Base-by-base conservation (phyloP, 225 moss, liverwort and hornwort genomes). In the Sphagnum contortum region DNA sequence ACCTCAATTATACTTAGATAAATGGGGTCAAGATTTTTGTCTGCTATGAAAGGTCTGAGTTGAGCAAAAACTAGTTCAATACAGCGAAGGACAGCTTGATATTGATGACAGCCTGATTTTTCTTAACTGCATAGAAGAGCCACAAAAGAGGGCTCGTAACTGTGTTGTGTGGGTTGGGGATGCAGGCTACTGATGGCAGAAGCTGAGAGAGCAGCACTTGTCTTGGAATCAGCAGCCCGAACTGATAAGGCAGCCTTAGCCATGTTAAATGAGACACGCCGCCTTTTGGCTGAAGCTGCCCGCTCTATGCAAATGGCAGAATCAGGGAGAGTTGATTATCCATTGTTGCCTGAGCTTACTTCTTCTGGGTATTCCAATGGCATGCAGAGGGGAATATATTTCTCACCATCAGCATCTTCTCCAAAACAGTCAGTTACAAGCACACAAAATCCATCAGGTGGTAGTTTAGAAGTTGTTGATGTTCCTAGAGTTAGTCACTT, bases 121-220 rank as follows among this genome's bases (percentile, higher is more conserved):
- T 29, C 29, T 29, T 29, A 29, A 29, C 29, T 29, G 29, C 29
- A 29, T 29, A 29, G 29, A 29, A 29, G 29, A 29, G 29, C 29
- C 29, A 29, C 29, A 29, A 29, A 29, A 53, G 8, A 10, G 10
- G 53, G 6, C 10, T 60, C 12, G 5, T 60, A 12, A 13, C 1
- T 60, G 60, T 8, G 60, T 13, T 13, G 60, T 57, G 9, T 13
- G n/a, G 29, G 55, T 55, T 14, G 12, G 9, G 47, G 57, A 3
- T 62, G 56, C 77, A 81, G 85, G 73, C 4, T 69, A 9, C 68
- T 85, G 52, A 81, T 85, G 75, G 78, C 78, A 6, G 78, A 85
- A 63, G 85, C 81, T 0, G 76, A 85, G 69, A 69, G 64, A 64
- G 85, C 85, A 13, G 75, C 72, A 12, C 61, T 50, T 48, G 67